Evolutionary conservation across 805 yeast species (phyloP), one percentile per base, ranked within the genome.

Genomic region (Barnettozyma vustinii): DNA sequence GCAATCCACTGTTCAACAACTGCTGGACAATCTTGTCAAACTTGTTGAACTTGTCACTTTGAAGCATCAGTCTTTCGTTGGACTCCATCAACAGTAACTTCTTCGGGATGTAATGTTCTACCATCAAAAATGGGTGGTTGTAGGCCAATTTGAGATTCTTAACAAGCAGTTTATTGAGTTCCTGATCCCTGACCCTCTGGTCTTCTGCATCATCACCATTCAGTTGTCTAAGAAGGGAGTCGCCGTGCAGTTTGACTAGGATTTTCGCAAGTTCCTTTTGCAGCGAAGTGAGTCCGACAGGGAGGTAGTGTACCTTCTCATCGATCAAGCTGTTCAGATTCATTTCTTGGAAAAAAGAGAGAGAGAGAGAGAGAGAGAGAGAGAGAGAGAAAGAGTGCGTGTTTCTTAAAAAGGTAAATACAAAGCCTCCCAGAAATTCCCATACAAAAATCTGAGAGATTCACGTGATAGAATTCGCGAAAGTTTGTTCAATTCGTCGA

Each of bases 71-170:
- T 42, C 76, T 63, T 47, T 77, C 81, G 50, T 78, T 83, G 1
- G 85, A 72, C 54, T 83, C 87, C 81, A 81, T 77, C 36, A 84
- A 66, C 15, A 87, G 61, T 53, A 85, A 66, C 48, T 82, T 83
- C 55, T 80, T 80, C 8, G 94, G 90, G 62, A 85, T 81, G 56
- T 80, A 87, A 63, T 87, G 94, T 55, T 84, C 87, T 27, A 86
- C 91, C 40, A 87, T 62, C 37, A 87, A 65, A 39, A 84, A 79
- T 2, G 92, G 88, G 63, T 87, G 91, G 56, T 76, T 80, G 3
- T 76, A 69, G 0, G 82, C 65, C n/a, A 74, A 72, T 35, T 70
- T 59, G 5, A 83, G 60, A 55, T 76, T 81, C 7, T 73, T 70
- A 40, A 70, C 62, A 48, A 77, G 59, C 48, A 79, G 56, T 37